Conservation (phyloP, 2,329 filamentous ascomycete genomes). For the Exophiala oligosperma region DNA sequence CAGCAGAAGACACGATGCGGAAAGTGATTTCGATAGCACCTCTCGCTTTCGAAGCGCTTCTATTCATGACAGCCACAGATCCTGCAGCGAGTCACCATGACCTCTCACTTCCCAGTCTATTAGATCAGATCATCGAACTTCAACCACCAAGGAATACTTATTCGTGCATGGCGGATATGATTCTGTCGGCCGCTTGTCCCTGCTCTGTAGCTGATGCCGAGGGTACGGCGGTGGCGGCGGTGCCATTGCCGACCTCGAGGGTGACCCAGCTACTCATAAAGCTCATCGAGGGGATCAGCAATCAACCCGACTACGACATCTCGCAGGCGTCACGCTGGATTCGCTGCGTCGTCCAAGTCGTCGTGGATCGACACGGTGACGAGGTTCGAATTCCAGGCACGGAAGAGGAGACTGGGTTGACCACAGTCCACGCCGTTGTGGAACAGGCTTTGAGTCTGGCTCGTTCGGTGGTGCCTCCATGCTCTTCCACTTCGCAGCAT, state of each 20-base stretch:
- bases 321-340: slow-evolving; percentile 72
- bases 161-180: slow-evolving; percentile 66
- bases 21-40: slow-evolving; percentile 22
- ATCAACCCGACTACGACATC: slow-evolving; percentile 56
- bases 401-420: slow-evolving; percentile 20
- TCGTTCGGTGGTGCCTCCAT: not conserved
- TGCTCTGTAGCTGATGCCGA: not conserved
- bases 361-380: slow-evolving; percentile 50
- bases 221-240: slow-evolving; percentile 13
- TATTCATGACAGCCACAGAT: slow-evolving; percentile 18
- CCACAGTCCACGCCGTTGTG: slow-evolving; percentile 36
- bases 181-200: slow-evolving; percentile 43
- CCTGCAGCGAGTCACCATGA: slow-evolving; percentile 54
- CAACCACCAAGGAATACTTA: slow-evolving; percentile 47
- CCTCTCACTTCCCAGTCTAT: slow-evolving; percentile 54
- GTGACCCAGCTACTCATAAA: slow-evolving; percentile 43
- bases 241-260: slow-evolving; percentile 39
- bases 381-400: not conserved
- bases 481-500: too few species aligned
- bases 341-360: slow-evolving; percentile 71
- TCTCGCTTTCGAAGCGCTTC: slow-evolving; percentile 26
- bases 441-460: slow-evolving; percentile 36
- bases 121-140: slow-evolving; percentile 44
- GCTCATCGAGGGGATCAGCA: slow-evolving; percentile 69
- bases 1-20: slow-evolving; percentile 1